Percentiles rank a stretch among this genome's conserved stretches.
Conservation (phyloP, 2,329 filamentous ascomycete species). For the Rhynchosporium secalis region DNA sequence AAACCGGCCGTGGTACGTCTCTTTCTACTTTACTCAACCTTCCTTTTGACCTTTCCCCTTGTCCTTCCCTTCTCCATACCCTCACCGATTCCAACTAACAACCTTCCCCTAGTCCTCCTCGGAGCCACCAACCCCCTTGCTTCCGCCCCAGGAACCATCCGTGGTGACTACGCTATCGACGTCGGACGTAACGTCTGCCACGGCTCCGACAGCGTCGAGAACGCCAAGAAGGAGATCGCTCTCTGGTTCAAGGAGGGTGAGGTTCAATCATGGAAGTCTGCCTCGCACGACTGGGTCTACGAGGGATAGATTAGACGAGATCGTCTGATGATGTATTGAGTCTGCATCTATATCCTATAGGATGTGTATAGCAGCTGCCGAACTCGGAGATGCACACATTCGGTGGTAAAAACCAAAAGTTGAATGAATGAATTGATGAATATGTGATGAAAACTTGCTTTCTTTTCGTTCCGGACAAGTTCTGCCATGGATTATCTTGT, state of each 20-base stretch:
- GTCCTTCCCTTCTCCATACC: constrained; percentile 12
- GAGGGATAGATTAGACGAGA: constrained; percentile 64
- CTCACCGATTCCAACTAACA: constrained; percentile 22
- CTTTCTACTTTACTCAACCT: too few relatives aligned
- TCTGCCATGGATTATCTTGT: too few relatives aligned
- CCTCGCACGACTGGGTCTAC: constrained; percentile 93
- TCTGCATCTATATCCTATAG: background rate
- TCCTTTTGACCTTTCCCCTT: background rate
- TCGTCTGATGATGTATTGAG: background rate
- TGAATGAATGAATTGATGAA: too few relatives aligned
- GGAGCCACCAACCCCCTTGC: constrained; percentile 98
- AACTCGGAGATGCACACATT: too few relatives aligned
- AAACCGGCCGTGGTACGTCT: constrained; percentile 85
- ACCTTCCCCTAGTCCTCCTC: constrained; percentile 65
- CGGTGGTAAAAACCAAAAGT: too few relatives aligned
- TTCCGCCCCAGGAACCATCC: constrained; percentile 96
- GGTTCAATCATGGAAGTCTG: constrained; percentile 79
- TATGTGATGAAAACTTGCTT: too few relatives aligned
- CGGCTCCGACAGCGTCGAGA: constrained; percentile 98
- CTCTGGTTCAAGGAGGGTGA: constrained; percentile 96
- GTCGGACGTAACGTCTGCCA: constrained; percentile 99
- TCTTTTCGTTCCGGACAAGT: too few relatives aligned
- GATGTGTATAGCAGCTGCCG: too few relatives aligned
- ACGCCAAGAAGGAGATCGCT: constrained; percentile 98
- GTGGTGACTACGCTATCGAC: constrained; percentile 81